Conservation (phyloP, 768 basidiomycete species). For the Mycena galericulata region DNA sequence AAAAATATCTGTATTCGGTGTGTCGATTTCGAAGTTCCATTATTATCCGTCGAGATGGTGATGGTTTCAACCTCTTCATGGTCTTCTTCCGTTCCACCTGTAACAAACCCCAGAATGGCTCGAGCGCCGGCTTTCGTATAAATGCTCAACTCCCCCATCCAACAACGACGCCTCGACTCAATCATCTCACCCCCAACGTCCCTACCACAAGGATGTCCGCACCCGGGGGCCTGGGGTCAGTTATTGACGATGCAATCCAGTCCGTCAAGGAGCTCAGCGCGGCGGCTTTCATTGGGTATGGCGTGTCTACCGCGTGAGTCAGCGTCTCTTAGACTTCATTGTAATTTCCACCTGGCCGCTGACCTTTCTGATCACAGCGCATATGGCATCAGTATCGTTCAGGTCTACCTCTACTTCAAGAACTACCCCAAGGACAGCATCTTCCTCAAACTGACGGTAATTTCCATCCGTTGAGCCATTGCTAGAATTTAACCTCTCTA, state of each 20-base stretch:
- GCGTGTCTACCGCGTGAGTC: constrained; percentile 13
- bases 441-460: constrained; percentile 16
- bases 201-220: constrained; percentile 18
- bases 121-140: constrained; percentile 5
- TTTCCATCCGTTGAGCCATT: constrained; percentile 12
- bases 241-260: constrained; percentile 11
- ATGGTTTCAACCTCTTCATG: background rate
- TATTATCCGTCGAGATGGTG: background rate
- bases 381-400: constrained; percentile 19
- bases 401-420: constrained; percentile 19
- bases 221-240: constrained; percentile 16
- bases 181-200: constrained; percentile 8
- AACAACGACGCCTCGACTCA: constrained; percentile 2
- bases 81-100: constrained; percentile 7
- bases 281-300: constrained; percentile 8
- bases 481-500: constrained; percentile 19
- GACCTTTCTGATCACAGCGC: constrained; percentile 15
- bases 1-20: constrained; percentile 5
- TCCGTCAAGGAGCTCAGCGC: constrained; percentile 18
- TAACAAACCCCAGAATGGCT: background rate
- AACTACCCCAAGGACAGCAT: constrained; percentile 18
- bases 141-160: constrained; percentile 12
- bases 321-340: constrained; percentile 11
- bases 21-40: constrained; percentile 11
- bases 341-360: constrained; percentile 10